Evolutionary conservation across 1,284 basidiomycete species (phyloP).

Genomic region (Tilletia caries): DNA sequence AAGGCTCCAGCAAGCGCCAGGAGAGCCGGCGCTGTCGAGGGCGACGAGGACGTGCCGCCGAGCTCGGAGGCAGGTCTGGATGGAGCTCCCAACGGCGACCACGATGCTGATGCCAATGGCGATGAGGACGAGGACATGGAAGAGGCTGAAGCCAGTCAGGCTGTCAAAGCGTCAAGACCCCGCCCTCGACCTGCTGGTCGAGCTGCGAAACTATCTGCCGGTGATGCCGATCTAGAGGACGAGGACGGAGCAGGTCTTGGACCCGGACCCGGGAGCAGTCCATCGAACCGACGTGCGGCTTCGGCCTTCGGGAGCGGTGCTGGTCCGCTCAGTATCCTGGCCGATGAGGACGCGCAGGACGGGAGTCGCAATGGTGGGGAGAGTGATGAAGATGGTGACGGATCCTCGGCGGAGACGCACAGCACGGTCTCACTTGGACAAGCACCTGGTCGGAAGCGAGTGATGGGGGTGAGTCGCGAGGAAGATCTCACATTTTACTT

Average conservation of each 20-base stretch:
- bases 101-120: background rate
- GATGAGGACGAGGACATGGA: background rate
- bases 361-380: background rate
- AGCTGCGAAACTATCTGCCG: background rate
- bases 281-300: background rate
- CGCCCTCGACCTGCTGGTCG: background rate
- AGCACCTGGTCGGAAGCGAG: no score
- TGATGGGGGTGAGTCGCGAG: no score
- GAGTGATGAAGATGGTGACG: no score
- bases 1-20: background rate
- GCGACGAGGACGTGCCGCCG: background rate
- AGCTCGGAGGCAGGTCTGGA: background rate
- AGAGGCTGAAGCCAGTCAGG: background rate
- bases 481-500: no score
- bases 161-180: background rate
- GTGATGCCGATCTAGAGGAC: background rate
- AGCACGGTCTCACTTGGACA: no score
- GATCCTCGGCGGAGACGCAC: no score
- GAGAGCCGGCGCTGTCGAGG: background rate
- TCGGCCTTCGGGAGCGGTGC: background rate
- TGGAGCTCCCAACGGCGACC: background rate
- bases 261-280: background rate
- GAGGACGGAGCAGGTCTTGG: background rate
- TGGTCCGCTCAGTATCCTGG: conserved; percentile 6
- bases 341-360: background rate